These are phyloP conservation scores for Citrus sp. DNA, from an alignment of 345 rosid genomes.

Conservation along the genomic window DNA sequence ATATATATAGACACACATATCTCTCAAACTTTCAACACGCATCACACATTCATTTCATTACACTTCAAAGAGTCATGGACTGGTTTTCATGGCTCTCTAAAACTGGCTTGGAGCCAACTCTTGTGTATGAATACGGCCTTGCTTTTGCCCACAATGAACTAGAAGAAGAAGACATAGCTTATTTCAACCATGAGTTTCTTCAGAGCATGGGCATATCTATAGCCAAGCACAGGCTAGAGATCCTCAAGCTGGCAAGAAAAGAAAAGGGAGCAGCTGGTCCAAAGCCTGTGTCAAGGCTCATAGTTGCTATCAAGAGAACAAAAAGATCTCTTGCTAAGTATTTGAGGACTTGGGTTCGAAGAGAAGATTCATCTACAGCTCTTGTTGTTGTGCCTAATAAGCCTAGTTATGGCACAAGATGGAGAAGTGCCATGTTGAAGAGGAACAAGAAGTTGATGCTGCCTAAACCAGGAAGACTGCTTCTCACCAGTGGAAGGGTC, in stretches of 20 bases:
- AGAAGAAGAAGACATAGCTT: conserved; percentile 64
- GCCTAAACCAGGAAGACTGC: conserved; percentile 45
- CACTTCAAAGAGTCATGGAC: conserved; percentile 46
- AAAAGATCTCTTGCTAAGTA: conserved; percentile 43
- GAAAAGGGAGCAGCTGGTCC: conserved; percentile 29
- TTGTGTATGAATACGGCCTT: conserved; percentile 77
- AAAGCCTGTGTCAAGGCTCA: conserved; percentile 45
- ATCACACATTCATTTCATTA: background rate
- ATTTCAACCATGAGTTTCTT: conserved; percentile 92
- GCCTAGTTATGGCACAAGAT: conserved; percentile 38
- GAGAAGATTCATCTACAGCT: conserved; percentile 45
- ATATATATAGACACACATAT: background rate
- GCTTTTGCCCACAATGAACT: conserved; percentile 84
- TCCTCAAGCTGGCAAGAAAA: conserved; percentile 72
- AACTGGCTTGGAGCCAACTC: conserved; percentile 66
- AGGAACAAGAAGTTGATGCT: conserved; percentile 51
- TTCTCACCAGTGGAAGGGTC: conserved; percentile 60
- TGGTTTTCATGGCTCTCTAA: conserved; percentile 96
- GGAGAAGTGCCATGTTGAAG: conserved; percentile 67
- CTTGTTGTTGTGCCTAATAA: conserved; percentile 48
- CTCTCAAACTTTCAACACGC: background rate
- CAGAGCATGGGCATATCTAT: conserved; percentile 96
- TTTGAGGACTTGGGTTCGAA: conserved; percentile 43
- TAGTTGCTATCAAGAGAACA: conserved; percentile 61
- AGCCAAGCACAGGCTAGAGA: conserved; percentile 94